phyloP scores from a whole-genome alignment of 371 early-diverging fungal species.

The Apophysomyces variabilis region DNA sequence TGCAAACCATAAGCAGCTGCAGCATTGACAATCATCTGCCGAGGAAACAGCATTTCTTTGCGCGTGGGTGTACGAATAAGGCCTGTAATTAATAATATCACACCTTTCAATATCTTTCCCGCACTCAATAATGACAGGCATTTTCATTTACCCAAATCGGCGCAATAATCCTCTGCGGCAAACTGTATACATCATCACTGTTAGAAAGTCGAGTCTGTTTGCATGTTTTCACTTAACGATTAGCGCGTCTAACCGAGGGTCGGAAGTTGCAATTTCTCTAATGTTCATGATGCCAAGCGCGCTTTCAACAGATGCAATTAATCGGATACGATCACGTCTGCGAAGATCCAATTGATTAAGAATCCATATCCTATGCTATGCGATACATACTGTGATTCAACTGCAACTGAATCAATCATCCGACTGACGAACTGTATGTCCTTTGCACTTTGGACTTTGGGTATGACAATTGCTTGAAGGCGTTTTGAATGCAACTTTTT shows the following conservation, averaged over 20 bases:
- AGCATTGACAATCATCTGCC: conserved; percentile 79
- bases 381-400: conserved; percentile 65
- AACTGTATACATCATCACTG: conserved; percentile 49
- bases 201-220: background rate
- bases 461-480: conserved; percentile 85
- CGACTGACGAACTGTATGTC: conserved; percentile 80
- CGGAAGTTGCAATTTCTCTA: conserved; percentile 76
- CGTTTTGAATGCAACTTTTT: conserved; percentile 68
- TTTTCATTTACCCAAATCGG: conserved; percentile 63
- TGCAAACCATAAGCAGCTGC: conserved; percentile 87
- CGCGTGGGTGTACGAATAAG: conserved; percentile 74
- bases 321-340: conserved; percentile 69
- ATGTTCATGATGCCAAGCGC: conserved; percentile 87
- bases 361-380: background rate
- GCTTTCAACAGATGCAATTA: conserved; percentile 89
- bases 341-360: background rate
- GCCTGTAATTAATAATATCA: conserved; percentile 36
- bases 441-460: conserved; percentile 83
- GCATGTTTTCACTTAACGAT: conserved; percentile 51
- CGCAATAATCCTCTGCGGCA: conserved; percentile 95
- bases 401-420: conserved; percentile 81
- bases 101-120: too few species aligned
- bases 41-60: conserved; percentile 77
- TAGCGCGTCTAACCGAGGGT: conserved; percentile 76
- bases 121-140: too few species aligned